Percentiles rank a stretch among this genome's conserved stretches.
Conservation (phyloP, 768 basidiomycete species). For the Cystobasidium tubakii region DNA sequence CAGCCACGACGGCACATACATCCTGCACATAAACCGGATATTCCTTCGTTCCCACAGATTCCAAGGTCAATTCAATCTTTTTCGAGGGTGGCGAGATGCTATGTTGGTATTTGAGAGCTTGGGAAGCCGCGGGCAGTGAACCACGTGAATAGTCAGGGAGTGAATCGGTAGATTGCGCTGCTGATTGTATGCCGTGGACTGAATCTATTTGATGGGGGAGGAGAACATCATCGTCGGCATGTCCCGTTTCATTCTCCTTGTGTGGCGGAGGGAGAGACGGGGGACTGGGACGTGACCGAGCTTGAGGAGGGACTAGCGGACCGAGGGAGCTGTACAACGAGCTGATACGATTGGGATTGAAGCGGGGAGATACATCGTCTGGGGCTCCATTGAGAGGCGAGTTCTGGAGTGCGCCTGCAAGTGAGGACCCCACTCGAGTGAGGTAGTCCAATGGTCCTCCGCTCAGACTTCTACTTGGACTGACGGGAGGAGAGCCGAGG, state of each 20-base stretch:
- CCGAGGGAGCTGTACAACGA: background rate
- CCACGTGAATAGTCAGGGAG: constrained; percentile 21
- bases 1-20: constrained; percentile 8
- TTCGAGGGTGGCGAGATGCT: background rate
- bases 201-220: background rate
- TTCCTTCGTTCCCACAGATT: constrained; percentile 25
- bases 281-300: background rate
- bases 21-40: constrained; percentile 25
- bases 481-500: constrained; percentile 2
- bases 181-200: constrained; percentile 4
- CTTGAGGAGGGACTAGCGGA: background rate
- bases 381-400: background rate
- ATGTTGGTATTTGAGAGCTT: constrained; percentile 18
- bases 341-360: background rate
- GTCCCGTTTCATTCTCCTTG: background rate
- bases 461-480: background rate
- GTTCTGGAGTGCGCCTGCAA: constrained; percentile 2
- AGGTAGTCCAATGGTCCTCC: background rate
- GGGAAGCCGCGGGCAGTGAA: background rate
- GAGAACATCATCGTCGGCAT: background rate
- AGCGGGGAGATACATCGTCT: background rate
- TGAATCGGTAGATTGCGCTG: background rate
- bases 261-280: background rate
- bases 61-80: constrained; percentile 12
- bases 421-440: constrained; percentile 2